Evolutionary conservation across 768 basidiomycete genomes (phyloP), one percentile per base, ranked within the genome.

Genomic region (Coprinopsis cinerea): DNA sequence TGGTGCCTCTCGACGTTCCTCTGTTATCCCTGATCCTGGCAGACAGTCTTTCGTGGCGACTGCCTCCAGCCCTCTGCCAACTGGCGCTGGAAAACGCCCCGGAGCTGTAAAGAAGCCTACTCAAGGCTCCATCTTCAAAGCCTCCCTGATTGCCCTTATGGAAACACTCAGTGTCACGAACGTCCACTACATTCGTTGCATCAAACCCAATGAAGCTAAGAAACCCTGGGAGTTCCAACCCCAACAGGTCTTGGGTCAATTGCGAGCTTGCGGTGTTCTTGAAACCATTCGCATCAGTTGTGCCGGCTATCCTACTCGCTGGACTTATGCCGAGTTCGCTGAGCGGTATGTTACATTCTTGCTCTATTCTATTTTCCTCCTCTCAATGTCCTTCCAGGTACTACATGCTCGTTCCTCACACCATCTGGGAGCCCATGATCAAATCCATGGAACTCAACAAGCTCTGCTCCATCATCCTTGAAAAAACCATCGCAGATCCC

Each of bases 231-330:
- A 93, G 63, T 94, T 97, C 61, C 82, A 87, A 24, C 91, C 94
- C 26, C 91, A 94, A 58, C 93, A 98, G 64, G 96, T 99, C 14
- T 69, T 99, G 37, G 83, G 91, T 17, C 96, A 99, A 64, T 71
- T 99, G 24, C 81, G 96, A 41, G 96, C 96, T 49, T 99, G 96
- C 67, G 96, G 96, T 83, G 96, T 99, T 48, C 76, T 99, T 35
- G 96, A 99, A 67, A 99, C 96, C 2, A 99, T 99, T 59, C 81
- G 94, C 49, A 99, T 99, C 63, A 93, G 91, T 67, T 98, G 96
- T 67, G 96, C 96, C 37, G 96, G 96, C 26, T 99, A 99, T 68
- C 96, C 96, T 24, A 92, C 92, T 11, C 79, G 96, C 27, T 98
- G 96, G 96, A 92, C 86, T 2, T 99, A 97, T 57, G 94, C 93